Evolutionary conservation across 768 basidiomycete genomes (phyloP), one percentile per base, ranked within the genome.

Genomic region (Tricholoma bakamatsutake): DNA sequence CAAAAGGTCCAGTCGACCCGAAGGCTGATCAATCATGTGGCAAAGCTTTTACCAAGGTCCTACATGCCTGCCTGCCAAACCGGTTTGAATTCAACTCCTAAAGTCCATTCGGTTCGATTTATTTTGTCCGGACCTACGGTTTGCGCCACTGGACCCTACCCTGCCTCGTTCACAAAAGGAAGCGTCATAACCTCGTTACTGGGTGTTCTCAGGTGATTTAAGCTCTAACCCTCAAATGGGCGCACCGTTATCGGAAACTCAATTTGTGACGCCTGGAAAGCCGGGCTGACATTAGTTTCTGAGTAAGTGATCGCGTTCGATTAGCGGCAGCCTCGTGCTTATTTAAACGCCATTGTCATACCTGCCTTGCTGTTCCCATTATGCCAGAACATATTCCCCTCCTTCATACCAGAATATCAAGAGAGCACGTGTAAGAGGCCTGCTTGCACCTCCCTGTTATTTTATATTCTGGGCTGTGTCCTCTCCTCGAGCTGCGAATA

Each of bases 251-350:
- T 62, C 64, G 62, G 62, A 61, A 61, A 49, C 53, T 60, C 58
- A 64, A 60, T 45, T 55, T 46, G 52, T 57, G 63, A 57, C 61
- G 69, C 65, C 64, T 58, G 62, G 57, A 61, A 67, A 69, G 66
- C 56, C 59, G 63, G 62, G 66, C 60, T 55, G 66, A 69, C 66
- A 60, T 68, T 67, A 59, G 64, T 69, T n/a, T 24, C 71, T 64
- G 65, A 69, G n/a, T n/a, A n/a, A 66, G 63, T 69, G 43, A 62
- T 62, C 40, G 12, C 65, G 55, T 62, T 71, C 69, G 70, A 68
- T 71, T 69, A 69, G 54, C 62, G 57, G 62, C 63, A 62, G 72
- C 75, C 77, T 78, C 76, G 71, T 77, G 75, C 60, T 55, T 69
- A 67, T 70, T 70, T 76, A 74, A 73, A 73, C 68, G 64, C 68